phyloP scores from a whole-genome alignment of 139 green algal genomes.

The Chlorella sp. region DNA sequence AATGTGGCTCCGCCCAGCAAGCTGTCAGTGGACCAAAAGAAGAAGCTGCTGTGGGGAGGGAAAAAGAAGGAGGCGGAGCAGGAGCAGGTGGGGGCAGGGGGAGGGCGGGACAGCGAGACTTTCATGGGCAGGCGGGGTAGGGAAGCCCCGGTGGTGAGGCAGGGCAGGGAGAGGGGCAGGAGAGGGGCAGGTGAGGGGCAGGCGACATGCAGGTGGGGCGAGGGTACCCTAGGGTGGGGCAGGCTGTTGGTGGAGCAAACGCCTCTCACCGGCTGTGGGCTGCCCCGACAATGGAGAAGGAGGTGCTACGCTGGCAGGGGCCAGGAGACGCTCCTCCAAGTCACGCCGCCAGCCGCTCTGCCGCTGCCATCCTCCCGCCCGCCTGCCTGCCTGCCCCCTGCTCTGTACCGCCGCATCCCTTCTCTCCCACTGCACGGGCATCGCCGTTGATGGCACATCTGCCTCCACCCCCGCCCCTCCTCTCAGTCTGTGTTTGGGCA shows the following conservation, averaged over 20 bases:
- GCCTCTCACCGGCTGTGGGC: neutral
- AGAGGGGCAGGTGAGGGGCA: neutral
- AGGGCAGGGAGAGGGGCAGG: neutral
- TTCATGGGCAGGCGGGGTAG: too few species aligned
- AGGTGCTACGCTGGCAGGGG: too few species aligned
- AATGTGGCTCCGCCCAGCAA: neutral
- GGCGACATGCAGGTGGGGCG: neutral
- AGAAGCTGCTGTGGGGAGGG: constrained; percentile 33
- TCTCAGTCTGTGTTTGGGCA: constrained; percentile 11
- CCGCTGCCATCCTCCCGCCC: neutral
- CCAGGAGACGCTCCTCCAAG: too few species aligned
- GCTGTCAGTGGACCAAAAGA: constrained; percentile 25
- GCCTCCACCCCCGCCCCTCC: neutral
- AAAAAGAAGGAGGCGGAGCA: constrained; percentile 28
- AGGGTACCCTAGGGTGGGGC: too few species aligned
- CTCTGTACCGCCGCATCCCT: neutral
- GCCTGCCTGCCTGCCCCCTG: neutral
- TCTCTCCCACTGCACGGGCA: neutral
- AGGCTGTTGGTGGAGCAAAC: neutral
- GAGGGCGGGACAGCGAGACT: too few species aligned
- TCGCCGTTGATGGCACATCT: too few species aligned
- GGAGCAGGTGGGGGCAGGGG: neutral
- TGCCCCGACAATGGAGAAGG: too few species aligned
- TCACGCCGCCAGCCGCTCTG: neutral
- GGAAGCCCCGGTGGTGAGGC: neutral